Evolutionary conservation across 805 yeast species (phyloP).

Genomic region (Candida ortonii): DNA sequence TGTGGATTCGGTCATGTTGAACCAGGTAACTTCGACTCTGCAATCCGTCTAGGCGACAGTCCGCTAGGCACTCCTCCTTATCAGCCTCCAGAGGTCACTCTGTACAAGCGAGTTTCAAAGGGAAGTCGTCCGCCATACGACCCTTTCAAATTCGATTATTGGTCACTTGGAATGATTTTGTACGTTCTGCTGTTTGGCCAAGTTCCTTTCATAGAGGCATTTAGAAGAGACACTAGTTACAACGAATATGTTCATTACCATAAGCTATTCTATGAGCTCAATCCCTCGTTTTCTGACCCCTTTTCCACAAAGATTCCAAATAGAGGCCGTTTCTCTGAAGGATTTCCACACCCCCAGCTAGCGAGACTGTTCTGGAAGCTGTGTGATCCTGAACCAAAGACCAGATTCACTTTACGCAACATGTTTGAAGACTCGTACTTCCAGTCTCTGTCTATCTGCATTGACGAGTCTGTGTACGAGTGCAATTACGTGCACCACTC

Average conservation of each 20-base stretch:
- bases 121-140: constrained; percentile 35
- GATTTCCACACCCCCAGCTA: constrained; percentile 19
- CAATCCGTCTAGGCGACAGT: constrained; percentile 36
- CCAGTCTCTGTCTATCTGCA: constrained; percentile 54
- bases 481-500: constrained; percentile 25
- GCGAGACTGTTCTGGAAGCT: constrained; percentile 55
- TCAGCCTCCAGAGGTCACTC: constrained; percentile 73
- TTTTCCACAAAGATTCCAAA: constrained; percentile 55
- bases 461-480: constrained; percentile 40
- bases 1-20: constrained; percentile 59
- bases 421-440: constrained; percentile 68
- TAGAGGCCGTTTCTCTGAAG: constrained; percentile 34
- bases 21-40: constrained; percentile 47
- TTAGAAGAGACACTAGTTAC: constrained; percentile 44
- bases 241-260: constrained; percentile 49
- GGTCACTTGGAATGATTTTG: constrained; percentile 70
- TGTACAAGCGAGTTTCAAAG: constrained; percentile 34
- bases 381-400: constrained; percentile 56
- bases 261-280: constrained; percentile 38
- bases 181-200: constrained; percentile 57
- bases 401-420: constrained; percentile 53
- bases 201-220: constrained; percentile 59
- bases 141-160: constrained; percentile 66
- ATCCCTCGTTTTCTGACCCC: constrained; percentile 43
- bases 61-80: constrained; percentile 81